These are phyloP conservation scores for Hydrangea macrophylla DNA, from an alignment of 148 eudicot species.

Conservation along the genomic window DNA sequence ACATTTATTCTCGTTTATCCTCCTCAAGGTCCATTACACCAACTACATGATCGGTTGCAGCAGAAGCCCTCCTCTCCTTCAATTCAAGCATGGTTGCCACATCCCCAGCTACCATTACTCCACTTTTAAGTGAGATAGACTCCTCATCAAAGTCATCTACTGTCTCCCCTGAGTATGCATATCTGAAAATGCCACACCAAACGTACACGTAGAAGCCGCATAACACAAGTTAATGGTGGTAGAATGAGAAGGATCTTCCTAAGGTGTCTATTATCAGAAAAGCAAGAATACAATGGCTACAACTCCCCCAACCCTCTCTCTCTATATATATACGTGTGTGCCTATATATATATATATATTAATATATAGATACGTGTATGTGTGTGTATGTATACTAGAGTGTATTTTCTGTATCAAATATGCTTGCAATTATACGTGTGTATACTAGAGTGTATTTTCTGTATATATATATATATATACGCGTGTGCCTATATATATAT, in stretches of 20 bases:
- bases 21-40: constrained; percentile 70
- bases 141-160: constrained; percentile 90
- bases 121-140: constrained; percentile 66
- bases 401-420: too few species aligned
- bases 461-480: too few species aligned
- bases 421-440: too few species aligned
- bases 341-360: too few species aligned
- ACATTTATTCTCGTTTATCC: constrained; percentile 64
- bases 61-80: constrained; percentile 49
- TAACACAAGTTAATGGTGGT: too few species aligned
- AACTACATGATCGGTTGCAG: constrained; percentile 54
- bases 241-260: neutral
- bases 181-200: constrained; percentile 40
- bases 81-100: constrained; percentile 37
- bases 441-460: too few species aligned
- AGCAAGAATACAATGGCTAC: too few species aligned
- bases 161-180: constrained; percentile 74
- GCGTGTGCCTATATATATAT: too few species aligned
- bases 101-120: constrained; percentile 53
- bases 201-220: neutral
- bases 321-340: too few species aligned
- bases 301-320: too few species aligned
- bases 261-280: neutral
- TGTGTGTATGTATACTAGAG: too few species aligned
- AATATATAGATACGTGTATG: too few species aligned